phyloP scores from a whole-genome alignment of 148 eudicot genomes.

The Simmondsia chinensis region DNA sequence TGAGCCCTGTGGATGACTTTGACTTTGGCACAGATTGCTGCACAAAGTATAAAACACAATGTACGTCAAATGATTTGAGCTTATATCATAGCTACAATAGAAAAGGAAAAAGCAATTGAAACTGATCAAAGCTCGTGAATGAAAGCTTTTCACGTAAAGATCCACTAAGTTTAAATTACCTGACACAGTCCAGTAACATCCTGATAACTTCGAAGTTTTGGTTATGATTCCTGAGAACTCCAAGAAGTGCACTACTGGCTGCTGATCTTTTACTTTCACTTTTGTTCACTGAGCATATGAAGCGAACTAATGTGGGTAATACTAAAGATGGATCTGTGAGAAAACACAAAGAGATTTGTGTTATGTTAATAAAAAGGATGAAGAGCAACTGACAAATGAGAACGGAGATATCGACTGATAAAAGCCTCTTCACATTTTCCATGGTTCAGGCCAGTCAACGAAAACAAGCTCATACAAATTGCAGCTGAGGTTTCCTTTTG shows the following conservation, averaged over 20 bases:
- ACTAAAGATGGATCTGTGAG: constrained; percentile 50
- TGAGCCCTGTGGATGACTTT: constrained; percentile 16
- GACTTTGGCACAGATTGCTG: constrained; percentile 38
- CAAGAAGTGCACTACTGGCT: constrained; percentile 30
- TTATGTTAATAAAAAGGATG: background rate
- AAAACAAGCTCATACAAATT: no score
- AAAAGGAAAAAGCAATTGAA: background rate
- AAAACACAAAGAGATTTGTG: constrained; percentile 6
- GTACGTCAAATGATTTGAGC: background rate
- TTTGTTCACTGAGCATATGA: constrained; percentile 25
- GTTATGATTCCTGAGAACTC: constrained; percentile 40
- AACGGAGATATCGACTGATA: no score
- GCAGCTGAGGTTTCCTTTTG: no score
- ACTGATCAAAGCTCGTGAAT: no score
- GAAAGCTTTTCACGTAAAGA: no score
- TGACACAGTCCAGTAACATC: constrained; percentile 52
- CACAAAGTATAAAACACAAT: constrained; percentile 8
- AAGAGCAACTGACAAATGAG: no score
- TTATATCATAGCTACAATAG: background rate
- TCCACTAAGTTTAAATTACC: constrained; percentile 41
- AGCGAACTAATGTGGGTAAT: constrained; percentile 41
- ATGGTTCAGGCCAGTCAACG: no score
- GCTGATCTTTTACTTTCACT: constrained; percentile 22
- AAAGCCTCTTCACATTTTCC: no score
- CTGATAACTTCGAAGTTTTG: constrained; percentile 38